Percentiles rank a stretch among this genome's conserved stretches.
phyloP scores from a whole-genome alignment of 2,329 filamentous ascomycete species.

The Pseudogymnoascus sp. region DNA sequence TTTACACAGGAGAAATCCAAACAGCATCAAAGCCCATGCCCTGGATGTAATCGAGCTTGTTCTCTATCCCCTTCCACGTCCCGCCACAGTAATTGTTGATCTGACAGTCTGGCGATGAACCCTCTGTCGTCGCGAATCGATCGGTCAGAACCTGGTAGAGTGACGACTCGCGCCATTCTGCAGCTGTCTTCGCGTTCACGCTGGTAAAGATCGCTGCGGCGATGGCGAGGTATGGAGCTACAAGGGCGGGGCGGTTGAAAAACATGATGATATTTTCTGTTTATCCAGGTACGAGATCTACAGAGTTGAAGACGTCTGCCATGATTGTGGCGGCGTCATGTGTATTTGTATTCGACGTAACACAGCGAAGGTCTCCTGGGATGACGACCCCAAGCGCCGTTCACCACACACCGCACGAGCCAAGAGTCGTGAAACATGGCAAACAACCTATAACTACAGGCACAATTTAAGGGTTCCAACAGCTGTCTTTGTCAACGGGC shows the following conservation, averaged over 20 bases:
- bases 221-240: not conserved
- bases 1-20: slow-evolving; percentile 30
- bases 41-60: slow-evolving; percentile 42
- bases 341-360: not conserved
- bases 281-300: not conserved
- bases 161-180: slow-evolving; percentile 30
- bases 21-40: slow-evolving; percentile 40
- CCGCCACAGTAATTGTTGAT: slow-evolving; percentile 37
- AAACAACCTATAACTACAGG: not conserved
- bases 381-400: not conserved
- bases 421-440: not conserved
- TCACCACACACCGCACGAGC: not conserved
- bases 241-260: not conserved
- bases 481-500: not conserved
- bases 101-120: slow-evolving; percentile 10
- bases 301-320: not conserved
- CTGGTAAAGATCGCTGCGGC: not conserved
- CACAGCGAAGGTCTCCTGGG: not conserved
- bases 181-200: not conserved
- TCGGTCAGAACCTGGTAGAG: slow-evolving; percentile 38
- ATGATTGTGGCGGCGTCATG: not conserved
- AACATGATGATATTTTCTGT: not conserved
- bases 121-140: slow-evolving; percentile 33
- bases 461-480: not conserved
- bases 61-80: slow-evolving; percentile 40